Evolutionary conservation across 2,329 filamentous ascomycete species (phyloP).

Genomic region (Penicillium sumatraense): DNA sequence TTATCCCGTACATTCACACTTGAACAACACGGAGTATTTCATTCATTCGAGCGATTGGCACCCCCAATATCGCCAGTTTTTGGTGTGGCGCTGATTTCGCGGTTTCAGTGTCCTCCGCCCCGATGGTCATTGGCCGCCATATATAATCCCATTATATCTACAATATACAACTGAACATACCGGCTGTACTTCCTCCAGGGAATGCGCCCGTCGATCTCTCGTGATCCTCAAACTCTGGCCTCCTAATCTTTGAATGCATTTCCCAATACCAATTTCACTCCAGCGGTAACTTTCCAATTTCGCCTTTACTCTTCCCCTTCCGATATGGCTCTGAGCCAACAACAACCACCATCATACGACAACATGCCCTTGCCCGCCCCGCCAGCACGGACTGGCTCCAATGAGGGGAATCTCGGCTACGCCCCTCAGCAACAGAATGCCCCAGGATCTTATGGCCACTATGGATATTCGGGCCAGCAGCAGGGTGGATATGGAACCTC

Average conservation of each 20-base stretch:
- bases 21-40: too few species aligned
- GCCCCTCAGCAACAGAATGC: conserved; percentile 14
- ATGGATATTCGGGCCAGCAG: conserved; percentile 16
- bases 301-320: not conserved
- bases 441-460: conserved; percentile 17
- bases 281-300: not conserved
- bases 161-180: too few species aligned
- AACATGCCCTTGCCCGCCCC: conserved; percentile 11
- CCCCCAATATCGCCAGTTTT: not conserved
- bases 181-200: conserved; percentile 8
- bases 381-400: conserved; percentile 11
- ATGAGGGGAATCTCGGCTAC: conserved; percentile 14
- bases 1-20: too few species aligned
- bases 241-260: not conserved
- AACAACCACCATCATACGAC: conserved; percentile 14
- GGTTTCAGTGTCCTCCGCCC: not conserved
- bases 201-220: conserved; percentile 15
- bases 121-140: conserved; percentile 7
- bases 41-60: conserved; percentile 4
- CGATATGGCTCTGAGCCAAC: conserved; percentile 21
- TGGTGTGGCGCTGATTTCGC: not conserved
- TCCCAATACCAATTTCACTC: not conserved
- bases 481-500: conserved; percentile 50
- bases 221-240: conserved; percentile 7
- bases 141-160: too few species aligned